Evolutionary conservation across 495 filamentous ascomycete species (phyloP).

Genomic region (Friedmanniomyces simplex): DNA sequence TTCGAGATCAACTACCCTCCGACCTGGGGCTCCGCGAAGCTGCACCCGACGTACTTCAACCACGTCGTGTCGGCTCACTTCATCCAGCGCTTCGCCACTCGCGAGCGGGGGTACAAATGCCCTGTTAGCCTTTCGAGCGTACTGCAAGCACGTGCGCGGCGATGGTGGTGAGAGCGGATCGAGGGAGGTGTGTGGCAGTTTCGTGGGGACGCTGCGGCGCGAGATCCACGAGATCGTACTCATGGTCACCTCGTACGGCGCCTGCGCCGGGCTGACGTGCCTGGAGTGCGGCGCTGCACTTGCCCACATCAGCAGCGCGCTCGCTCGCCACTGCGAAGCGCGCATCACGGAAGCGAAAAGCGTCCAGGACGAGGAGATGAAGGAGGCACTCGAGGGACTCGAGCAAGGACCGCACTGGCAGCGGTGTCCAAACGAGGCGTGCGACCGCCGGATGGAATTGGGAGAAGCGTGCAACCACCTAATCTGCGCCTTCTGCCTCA

Average conservation of each 20-base stretch:
- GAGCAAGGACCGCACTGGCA: background rate
- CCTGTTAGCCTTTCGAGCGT: background rate
- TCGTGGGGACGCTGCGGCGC: background rate
- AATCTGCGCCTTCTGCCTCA: background rate
- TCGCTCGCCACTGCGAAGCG: background rate
- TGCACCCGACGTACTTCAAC: background rate
- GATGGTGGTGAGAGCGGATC: background rate
- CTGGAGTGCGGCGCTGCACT: background rate
- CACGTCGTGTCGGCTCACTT: background rate
- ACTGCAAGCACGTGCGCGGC: background rate
- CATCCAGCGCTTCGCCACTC: background rate
- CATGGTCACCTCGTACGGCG: background rate
- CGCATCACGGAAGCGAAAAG: background rate
- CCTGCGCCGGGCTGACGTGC: background rate
- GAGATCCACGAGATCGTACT: background rate
- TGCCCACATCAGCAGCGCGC: background rate
- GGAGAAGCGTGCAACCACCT: background rate
- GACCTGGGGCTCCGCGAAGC: background rate
- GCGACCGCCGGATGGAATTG: background rate
- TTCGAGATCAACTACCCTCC: background rate
- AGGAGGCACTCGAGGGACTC: background rate
- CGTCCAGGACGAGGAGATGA: background rate
- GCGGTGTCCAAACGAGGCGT: background rate
- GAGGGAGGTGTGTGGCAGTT: background rate
- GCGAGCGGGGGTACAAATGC: background rate